Percentiles rank a stretch among this genome's conserved stretches.
phyloP scores from a whole-genome alignment of 768 basidiomycete species.

The Naganishia friedmannii region DNA sequence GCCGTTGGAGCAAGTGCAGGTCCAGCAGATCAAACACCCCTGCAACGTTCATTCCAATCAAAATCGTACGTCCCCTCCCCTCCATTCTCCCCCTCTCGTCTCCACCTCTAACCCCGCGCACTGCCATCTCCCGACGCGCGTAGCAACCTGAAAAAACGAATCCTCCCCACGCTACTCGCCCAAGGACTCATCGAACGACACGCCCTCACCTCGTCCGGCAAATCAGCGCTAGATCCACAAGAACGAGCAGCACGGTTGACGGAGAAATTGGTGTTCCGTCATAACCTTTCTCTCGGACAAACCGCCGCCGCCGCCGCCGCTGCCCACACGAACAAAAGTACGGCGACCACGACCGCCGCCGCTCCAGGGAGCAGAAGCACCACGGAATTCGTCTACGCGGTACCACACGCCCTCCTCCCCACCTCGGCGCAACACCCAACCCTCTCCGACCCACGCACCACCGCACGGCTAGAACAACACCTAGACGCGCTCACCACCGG shows the following conservation, averaged over 20 bases:
- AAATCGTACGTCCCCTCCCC: slow-evolving; percentile 16
- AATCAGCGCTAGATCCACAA: background rate
- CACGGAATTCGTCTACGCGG: slow-evolving; percentile 24
- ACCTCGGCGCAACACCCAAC: background rate
- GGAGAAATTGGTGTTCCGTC: background rate
- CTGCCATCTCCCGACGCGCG: background rate
- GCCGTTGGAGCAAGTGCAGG: background rate
- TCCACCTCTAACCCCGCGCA: background rate
- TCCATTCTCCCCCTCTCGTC: background rate
- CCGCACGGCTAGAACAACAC: background rate
- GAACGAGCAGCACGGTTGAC: slow-evolving; percentile 8
- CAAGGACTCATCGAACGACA: slow-evolving; percentile 27
- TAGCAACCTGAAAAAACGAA: slow-evolving; percentile 26
- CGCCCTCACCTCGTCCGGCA: slow-evolving; percentile 9
- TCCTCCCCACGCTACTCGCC: slow-evolving; percentile 15
- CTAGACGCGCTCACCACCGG: slow-evolving; percentile 13
- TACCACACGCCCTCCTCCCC: slow-evolving; percentile 12
- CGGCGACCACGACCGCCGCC: background rate
- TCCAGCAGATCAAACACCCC: background rate
- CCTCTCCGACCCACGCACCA: background rate
- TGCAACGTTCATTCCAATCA: slow-evolving; percentile 21
- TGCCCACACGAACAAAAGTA: background rate
- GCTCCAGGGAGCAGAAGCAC: background rate
- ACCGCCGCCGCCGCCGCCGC: background rate
- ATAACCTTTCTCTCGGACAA: background rate